phyloP scores from a whole-genome alignment of 352 stramenopile species.

The Pythium aphanidermatum region DNA sequence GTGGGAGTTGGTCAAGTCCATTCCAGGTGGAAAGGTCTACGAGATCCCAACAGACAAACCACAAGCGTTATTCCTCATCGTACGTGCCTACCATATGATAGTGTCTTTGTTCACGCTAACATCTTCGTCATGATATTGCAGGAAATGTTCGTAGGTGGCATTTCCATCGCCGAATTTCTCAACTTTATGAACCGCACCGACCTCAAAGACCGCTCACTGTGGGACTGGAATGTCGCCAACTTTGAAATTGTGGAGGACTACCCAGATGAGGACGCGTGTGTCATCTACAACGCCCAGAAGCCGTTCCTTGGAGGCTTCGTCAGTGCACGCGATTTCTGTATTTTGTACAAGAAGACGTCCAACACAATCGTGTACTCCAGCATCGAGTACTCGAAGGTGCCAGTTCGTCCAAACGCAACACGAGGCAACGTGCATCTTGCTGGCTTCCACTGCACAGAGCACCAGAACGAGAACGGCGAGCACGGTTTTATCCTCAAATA shows the following conservation, averaged over 20 bases:
- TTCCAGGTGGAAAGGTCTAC: conserved; percentile 29
- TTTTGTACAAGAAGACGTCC: conserved; percentile 25
- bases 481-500: conserved; percentile 38
- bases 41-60: conserved; percentile 39
- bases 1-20: conserved; percentile 37
- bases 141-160: conserved; percentile 40
- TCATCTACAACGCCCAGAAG: conserved; percentile 53
- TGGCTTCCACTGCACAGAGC: conserved; percentile 33
- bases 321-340: conserved; percentile 47
- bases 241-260: conserved; percentile 47
- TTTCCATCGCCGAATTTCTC: conserved; percentile 35
- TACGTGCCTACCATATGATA: no score
- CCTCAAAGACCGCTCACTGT: conserved; percentile 31
- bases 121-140: conserved; percentile 4
- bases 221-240: conserved; percentile 44
- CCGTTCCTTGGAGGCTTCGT: conserved; percentile 47
- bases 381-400: conserved; percentile 36
- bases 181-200: conserved; percentile 36
- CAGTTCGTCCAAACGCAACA: conserved; percentile 22
- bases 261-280: conserved; percentile 23
- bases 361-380: conserved; percentile 33
- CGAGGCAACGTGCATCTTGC: conserved; percentile 37
- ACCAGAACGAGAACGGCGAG: conserved; percentile 18
- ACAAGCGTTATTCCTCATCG: conserved; percentile 44
- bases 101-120: neutral